Base-by-base conservation (phyloP, 1,284 basidiomycete genomes). In the Ceratobasidium sp. region DNA sequence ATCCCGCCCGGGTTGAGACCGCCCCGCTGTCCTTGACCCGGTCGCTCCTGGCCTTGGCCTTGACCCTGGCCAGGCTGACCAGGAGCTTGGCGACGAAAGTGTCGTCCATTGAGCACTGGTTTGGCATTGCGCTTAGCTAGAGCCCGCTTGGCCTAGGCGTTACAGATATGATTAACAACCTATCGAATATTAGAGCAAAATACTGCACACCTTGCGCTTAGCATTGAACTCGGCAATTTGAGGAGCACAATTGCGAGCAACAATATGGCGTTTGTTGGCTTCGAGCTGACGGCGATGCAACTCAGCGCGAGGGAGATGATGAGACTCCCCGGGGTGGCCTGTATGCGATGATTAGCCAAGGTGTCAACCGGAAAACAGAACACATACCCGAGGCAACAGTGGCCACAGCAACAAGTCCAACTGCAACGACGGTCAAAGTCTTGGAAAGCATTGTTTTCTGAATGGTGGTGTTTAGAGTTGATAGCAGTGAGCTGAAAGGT, bases 381-480 rank as follows among this genome's bases (percentile, higher is more conserved):
- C n/a, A n/a, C 64, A 20, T 31, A 54, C 64, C 64, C 17, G 64
- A 67, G 32, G 47, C 31, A 12, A 55, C 52, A 35, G 38, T 47
- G 2, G 64, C 64, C 10, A 55, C 52, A 27, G 64, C 64, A 12
- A 52, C 22, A 8, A 67, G 31, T 50, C 64, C 64, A 35, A 67
- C 27, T 13, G 50, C 52, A 20, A 67, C 64, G 29, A 67, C 47
- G 50, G 22, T 38, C 25, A 67, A 55, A 25, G 64, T 45, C 27
- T 67, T 67, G 20, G 64, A 34, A 10, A 67, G 40, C 64, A 67
- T 67, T n/a, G 55, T 29, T 42, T 12, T 47, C 7, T 20, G 45
- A 15, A 20, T 47, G 45, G 10, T 47, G 10, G 45, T 47, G 20
- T 47, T 47, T 10, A 20, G 22, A 47, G 45, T 15, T 6, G n/a